These are phyloP conservation scores for Metschnikowia bowlesiae DNA, from an alignment of 805 yeast species.

Conservation along the genomic window DNA sequence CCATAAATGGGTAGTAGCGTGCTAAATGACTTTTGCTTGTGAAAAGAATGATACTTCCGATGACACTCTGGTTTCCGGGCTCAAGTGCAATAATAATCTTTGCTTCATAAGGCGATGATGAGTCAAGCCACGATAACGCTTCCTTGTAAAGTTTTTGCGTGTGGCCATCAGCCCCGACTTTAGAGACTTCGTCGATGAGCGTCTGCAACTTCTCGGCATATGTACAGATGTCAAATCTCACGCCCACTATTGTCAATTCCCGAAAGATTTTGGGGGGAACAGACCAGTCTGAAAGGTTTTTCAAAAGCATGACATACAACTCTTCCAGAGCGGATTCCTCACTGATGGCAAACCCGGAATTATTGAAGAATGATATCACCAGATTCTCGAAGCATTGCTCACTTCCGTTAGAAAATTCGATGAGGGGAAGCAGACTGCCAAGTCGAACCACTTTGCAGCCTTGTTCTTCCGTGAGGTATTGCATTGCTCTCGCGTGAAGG, in stretches of 20 bases:
- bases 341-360: constrained; percentile 38
- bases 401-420: constrained; percentile 27
- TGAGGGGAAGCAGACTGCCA: constrained; percentile 48
- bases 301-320: constrained; percentile 38
- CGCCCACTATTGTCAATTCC: constrained; percentile 54
- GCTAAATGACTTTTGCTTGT: constrained; percentile 44
- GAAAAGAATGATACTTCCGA: constrained; percentile 49
- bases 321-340: constrained; percentile 15
- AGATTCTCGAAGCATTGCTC: constrained; percentile 21
- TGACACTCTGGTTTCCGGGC: constrained; percentile 47
- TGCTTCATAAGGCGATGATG: constrained; percentile 29
- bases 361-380: constrained; percentile 29
- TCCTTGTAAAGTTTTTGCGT: constrained; percentile 30
- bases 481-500: constrained; percentile 48
- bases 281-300: constrained; percentile 43
- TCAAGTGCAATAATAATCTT: constrained; percentile 51
- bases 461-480: constrained; percentile 43
- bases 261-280: constrained; percentile 51
- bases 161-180: constrained; percentile 18
- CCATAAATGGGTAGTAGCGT: constrained; percentile 49
- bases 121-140: constrained; percentile 29
- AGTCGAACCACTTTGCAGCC: constrained; percentile 36
- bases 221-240: constrained; percentile 52
- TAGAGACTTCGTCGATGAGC: constrained; percentile 28
- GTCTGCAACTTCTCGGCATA: constrained; percentile 38